Evolutionary conservation across 176 grass and related monocot genomes (phyloP).

Genomic region (Bolboschoenus planiculmis): DNA sequence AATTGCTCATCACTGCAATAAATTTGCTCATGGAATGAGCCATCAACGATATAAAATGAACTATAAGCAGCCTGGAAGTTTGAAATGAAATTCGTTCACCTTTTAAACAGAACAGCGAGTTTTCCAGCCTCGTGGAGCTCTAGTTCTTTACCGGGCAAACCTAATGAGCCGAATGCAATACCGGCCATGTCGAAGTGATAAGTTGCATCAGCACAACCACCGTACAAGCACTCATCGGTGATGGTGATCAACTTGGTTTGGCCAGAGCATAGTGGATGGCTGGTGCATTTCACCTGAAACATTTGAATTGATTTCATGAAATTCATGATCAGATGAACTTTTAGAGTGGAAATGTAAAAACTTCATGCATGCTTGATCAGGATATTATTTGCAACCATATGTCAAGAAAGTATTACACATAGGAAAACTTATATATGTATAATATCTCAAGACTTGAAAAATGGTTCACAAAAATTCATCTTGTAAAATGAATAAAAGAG

Average conservation of each 20-base stretch:
- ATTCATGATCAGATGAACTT: neutral
- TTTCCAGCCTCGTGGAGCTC: slow-evolving; percentile 72
- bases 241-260: slow-evolving; percentile 47
- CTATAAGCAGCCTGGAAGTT: neutral
- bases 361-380: neutral
- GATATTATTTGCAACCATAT: neutral
- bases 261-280: slow-evolving; percentile 46
- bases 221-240: slow-evolving; percentile 84
- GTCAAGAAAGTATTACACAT: neutral
- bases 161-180: slow-evolving; percentile 66
- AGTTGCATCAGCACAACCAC: slow-evolving; percentile 29
- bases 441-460: neutral
- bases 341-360: neutral
- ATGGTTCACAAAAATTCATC: neutral
- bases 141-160: slow-evolving; percentile 46
- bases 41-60: too few species aligned
- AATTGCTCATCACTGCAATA: too few species aligned
- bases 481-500: neutral
- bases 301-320: neutral
- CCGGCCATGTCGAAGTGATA: slow-evolving; percentile 86
- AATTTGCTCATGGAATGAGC: too few species aligned
- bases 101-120: slow-evolving; percentile 62
- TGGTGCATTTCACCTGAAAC: slow-evolving; percentile 50
- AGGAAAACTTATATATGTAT: neutral
- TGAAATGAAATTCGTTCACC: slow-evolving; percentile 21